Evolutionary conservation across 768 basidiomycete genomes (phyloP).

Genomic region (Termitomyces heimii): DNA sequence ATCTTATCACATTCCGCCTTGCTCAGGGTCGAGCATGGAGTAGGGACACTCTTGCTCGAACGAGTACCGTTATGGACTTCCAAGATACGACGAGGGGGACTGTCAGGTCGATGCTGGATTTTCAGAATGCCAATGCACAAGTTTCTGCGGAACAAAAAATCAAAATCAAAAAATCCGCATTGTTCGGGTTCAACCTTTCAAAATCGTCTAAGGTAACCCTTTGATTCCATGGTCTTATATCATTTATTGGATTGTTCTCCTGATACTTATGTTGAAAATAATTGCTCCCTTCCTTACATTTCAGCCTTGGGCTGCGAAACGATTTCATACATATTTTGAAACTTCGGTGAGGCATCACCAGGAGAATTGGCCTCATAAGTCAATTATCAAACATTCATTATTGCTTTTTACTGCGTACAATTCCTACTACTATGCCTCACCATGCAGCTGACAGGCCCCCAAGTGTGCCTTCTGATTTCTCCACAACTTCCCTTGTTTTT

Average conservation of each 20-base stretch:
- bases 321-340: no score
- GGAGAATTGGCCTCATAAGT: no score
- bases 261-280: neutral
- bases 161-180: neutral
- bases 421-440: no score
- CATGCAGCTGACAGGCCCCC: no score
- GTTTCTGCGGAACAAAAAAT: neutral
- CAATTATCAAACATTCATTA: neutral
- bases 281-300: neutral
- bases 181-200: neutral
- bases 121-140: neutral
- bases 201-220: neutral
- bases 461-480: no score
- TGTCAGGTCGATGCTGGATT: neutral
- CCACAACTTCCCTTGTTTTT: no score
- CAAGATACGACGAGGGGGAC: neutral
- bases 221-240: neutral
- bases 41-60: constrained; percentile 17
- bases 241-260: neutral
- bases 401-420: neutral
- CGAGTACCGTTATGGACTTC: constrained; percentile 7
- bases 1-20: constrained; percentile 36
- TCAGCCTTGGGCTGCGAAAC: neutral
- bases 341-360: no score
- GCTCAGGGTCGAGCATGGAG: constrained; percentile 35